Conservation (phyloP, 2,329 filamentous ascomycete species). For the Nigrospora osmanthi region DNA sequence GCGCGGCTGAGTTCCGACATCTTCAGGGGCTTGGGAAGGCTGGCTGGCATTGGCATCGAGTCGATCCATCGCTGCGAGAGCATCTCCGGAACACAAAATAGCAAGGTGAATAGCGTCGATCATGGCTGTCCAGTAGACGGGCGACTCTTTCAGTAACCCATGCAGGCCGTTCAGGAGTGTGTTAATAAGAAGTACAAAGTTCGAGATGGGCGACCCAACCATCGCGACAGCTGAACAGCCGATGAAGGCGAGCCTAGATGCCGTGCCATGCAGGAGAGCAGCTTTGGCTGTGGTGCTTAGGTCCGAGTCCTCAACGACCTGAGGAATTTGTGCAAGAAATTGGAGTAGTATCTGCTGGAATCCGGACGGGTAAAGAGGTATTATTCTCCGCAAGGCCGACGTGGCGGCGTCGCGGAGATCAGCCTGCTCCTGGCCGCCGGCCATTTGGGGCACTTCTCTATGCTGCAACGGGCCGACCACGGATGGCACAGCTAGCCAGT, state of each 20-base stretch:
- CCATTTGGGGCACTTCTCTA: conserved; percentile 7
- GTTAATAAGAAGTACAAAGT: conserved; percentile 31
- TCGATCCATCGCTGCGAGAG: neutral
- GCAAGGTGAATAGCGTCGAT: conserved; percentile 19
- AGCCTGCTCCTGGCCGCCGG: conserved; percentile 2
- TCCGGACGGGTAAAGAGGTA: conserved; percentile 18
- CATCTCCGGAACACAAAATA: conserved; percentile 8
- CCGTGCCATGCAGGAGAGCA: conserved; percentile 23
- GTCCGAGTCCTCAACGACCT: conserved; percentile 10
- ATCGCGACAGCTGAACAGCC: conserved; percentile 35
- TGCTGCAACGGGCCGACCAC: conserved; percentile 16
- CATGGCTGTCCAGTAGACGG: conserved; percentile 15
- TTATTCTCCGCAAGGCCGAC: conserved; percentile 14
- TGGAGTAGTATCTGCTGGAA: conserved; percentile 19
- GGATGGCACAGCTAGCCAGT: conserved; percentile 15
- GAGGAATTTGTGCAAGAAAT: conserved; percentile 15
- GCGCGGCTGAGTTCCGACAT: neutral
- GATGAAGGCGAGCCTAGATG: conserved; percentile 38
- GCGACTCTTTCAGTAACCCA: conserved; percentile 11
- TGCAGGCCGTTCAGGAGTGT: conserved; percentile 19
- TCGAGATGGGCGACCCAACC: conserved; percentile 20
- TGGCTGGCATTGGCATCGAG: too few relatives aligned
- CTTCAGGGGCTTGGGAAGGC: too few relatives aligned
- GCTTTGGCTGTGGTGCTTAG: conserved; percentile 7
- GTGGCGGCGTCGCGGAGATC: conserved; percentile 16